Conservation (phyloP, 257 asterid species). For the Lantana camara region DNA sequence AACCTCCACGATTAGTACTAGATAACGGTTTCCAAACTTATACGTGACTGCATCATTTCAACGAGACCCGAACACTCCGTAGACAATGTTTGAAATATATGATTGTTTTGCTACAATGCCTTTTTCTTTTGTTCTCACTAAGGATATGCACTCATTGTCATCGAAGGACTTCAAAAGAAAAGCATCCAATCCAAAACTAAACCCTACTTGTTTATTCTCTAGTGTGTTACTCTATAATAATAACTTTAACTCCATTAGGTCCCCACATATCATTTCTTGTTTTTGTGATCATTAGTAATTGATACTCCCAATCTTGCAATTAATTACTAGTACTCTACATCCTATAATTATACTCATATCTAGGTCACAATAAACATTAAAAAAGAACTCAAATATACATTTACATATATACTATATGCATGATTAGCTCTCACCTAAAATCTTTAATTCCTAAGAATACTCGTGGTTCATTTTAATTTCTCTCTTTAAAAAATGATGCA, state of each 20-base stretch:
- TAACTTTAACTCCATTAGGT: constrained; percentile 8
- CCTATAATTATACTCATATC: neutral
- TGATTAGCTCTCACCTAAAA: no score
- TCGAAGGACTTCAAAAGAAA: constrained; percentile 42
- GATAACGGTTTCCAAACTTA: no score
- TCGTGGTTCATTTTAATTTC: neutral
- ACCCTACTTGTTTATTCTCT: constrained; percentile 18
- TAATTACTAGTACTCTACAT: neutral
- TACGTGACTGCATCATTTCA: no score
- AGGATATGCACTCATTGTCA: constrained; percentile 35
- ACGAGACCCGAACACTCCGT: no score
- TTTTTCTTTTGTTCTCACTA: constrained; percentile 10
- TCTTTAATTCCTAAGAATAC: no score
- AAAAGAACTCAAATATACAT: no score
- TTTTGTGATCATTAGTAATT: constrained; percentile 14
- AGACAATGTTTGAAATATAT: constrained; percentile 47
- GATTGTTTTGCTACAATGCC: constrained; percentile 25
- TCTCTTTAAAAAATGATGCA: neutral
- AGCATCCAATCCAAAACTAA: constrained; percentile 56
- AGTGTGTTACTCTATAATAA: constrained; percentile 12
- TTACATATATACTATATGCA: no score
- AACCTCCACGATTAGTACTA: no score
- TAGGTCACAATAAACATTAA: no score
- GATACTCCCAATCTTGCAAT: constrained; percentile 4
- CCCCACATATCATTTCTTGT: constrained; percentile 30